Evolutionary conservation across 345 rosid species (phyloP).

Genomic region (sweet orange (Citrus sinensis)): DNA sequence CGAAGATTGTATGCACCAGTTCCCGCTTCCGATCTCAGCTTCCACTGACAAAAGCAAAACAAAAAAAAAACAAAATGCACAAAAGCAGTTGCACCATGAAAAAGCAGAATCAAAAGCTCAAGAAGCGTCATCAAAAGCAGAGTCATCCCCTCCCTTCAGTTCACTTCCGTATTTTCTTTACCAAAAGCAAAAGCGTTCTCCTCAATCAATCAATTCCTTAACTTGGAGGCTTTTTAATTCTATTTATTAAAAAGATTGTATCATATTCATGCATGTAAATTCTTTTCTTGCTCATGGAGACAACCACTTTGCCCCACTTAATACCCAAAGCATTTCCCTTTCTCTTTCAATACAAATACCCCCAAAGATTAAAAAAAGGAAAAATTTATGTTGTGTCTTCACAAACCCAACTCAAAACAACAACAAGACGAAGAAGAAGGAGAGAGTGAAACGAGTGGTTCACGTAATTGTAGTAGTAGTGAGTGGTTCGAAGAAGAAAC

Average conservation of each 20-base stretch:
- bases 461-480: not conserved
- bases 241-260: too few relatives aligned
- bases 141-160: not conserved
- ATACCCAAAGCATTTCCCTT: constrained; percentile 58
- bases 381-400: constrained; percentile 2
- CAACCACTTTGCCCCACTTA: constrained; percentile 53
- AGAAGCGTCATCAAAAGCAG: not conserved
- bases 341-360: constrained; percentile 12
- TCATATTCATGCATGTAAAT: not conserved
- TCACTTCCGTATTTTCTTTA: not conserved
- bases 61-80: too few relatives aligned
- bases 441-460: not conserved
- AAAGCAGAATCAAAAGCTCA: not conserved
- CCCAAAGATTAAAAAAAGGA: not conserved
- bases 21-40: not conserved
- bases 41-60: not conserved
- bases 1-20: not conserved
- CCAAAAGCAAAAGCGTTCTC: constrained; percentile 7
- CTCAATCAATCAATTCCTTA: not conserved
- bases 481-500: not conserved
- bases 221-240: too few relatives aligned
- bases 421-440: not conserved
- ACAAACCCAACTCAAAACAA: not conserved
- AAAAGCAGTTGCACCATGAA: not conserved
- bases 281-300: constrained; percentile 59